Evolutionary conservation across 805 yeast genomes (phyloP).

Genomic region (Blastobotrys attinorum): DNA sequence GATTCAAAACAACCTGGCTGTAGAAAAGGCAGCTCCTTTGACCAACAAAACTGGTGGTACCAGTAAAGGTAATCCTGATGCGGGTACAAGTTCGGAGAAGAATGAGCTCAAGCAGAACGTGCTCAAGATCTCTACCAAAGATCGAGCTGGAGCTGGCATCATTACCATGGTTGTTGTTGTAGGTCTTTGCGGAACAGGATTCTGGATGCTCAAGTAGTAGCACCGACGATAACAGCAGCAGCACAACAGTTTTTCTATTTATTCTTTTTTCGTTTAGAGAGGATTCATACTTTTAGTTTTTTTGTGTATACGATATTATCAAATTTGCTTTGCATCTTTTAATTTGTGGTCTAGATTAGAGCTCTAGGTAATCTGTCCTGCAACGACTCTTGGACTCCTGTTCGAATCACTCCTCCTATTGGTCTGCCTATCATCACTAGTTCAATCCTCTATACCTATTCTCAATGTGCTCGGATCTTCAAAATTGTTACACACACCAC

Average conservation of each 20-base stretch:
- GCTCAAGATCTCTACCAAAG: constrained; percentile 45
- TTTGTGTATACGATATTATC: not conserved
- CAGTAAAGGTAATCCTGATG: constrained; percentile 58
- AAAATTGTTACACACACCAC: not conserved
- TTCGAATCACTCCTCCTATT: too few relatives aligned
- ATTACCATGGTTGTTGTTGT: constrained; percentile 68
- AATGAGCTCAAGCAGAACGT: constrained; percentile 12
- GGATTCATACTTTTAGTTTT: not conserved
- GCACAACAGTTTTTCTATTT: not conserved
- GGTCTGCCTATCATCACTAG: too few relatives aligned
- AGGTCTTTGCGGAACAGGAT: constrained; percentile 52
- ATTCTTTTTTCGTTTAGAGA: not conserved
- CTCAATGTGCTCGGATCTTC: too few relatives aligned
- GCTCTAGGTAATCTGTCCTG: not conserved
- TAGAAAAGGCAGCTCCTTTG: constrained; percentile 41
- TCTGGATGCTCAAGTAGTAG: constrained; percentile 56
- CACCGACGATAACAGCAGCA: not conserved
- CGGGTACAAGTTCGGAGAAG: constrained; percentile 43
- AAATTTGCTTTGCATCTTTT: not conserved
- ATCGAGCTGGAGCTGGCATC: constrained; percentile 85
- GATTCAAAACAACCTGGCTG: constrained; percentile 36
- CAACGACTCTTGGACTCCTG: not conserved
- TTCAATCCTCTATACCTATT: too few relatives aligned
- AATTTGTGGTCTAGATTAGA: not conserved
- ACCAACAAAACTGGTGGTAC: constrained; percentile 61